A percentile compares a stretch with the other conserved stretches of the same genome.
Evolutionary conservation across 352 stramenopile species (phyloP).

Genomic region (Globisporangium nodosum): DNA sequence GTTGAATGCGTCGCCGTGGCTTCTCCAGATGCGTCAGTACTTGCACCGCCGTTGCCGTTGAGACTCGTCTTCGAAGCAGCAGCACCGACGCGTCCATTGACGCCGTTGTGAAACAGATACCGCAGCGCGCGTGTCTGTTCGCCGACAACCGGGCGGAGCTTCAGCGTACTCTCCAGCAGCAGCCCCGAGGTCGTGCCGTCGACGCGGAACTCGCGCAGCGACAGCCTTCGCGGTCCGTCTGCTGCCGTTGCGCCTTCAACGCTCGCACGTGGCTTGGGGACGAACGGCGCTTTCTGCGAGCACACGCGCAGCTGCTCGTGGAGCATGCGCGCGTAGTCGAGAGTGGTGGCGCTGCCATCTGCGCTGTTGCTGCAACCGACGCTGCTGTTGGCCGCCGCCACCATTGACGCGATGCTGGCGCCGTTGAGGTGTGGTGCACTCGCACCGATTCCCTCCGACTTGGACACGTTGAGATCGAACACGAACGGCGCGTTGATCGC

Average conservation of each 20-base stretch:
- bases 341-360: neutral
- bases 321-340: constrained; percentile 45
- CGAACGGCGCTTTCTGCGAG: constrained; percentile 52
- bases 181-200: constrained; percentile 56
- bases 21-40: neutral
- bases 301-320: constrained; percentile 60
- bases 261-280: constrained; percentile 18
- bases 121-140: constrained; percentile 50
- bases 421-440: constrained; percentile 6
- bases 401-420: neutral
- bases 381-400: neutral
- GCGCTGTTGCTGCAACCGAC: neutral
- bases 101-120: constrained; percentile 64
- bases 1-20: neutral
- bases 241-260: constrained; percentile 5
- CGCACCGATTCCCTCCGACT: neutral
- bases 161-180: constrained; percentile 70
- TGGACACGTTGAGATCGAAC: constrained; percentile 31
- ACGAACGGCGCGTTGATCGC: constrained; percentile 61
- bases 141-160: constrained; percentile 49
- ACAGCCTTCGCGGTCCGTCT: constrained; percentile 1
- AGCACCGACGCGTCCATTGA: neutral
- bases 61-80: neutral
- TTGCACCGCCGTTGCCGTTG: neutral
- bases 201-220: constrained; percentile 54